Conservation (phyloP, 2,329 filamentous ascomycete genomes). For the Hypomyces perniciosus region DNA sequence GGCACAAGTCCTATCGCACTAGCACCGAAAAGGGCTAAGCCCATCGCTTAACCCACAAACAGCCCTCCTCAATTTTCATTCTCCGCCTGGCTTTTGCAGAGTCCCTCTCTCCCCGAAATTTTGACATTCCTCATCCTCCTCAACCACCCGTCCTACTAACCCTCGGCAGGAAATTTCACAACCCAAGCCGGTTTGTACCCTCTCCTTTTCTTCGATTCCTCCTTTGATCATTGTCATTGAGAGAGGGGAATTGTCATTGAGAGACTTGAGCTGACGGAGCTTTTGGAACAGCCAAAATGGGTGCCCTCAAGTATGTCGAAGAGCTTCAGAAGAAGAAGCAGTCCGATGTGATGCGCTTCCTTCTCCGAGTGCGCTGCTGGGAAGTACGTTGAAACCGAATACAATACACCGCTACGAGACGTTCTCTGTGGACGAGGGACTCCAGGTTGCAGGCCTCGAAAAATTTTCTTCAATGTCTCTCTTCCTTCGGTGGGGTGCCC, state of each 20-base stretch:
- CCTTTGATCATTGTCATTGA: not conserved
- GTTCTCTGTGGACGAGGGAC: conserved; percentile 12
- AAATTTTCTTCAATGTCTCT: conserved; percentile 3
- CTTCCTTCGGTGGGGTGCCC: not conserved
- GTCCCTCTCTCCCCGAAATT: not conserved
- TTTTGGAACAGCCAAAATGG: conserved; percentile 65
- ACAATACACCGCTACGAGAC: conserved; percentile 4
- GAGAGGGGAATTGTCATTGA: not conserved
- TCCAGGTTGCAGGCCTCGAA: conserved; percentile 6
- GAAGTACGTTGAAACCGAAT: conserved; percentile 68
- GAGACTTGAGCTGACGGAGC: conserved; percentile 5
- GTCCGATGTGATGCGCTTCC: conserved; percentile 99
- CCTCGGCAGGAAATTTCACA: conserved; percentile 29
- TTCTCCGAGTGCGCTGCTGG: conserved; percentile 99
- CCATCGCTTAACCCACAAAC: conserved; percentile 35
- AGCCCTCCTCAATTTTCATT: conserved; percentile 27
- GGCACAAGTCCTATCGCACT: conserved; percentile 26
- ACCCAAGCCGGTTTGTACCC: conserved; percentile 32
- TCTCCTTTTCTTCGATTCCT: conserved; percentile 4
- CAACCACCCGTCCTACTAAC: conserved; percentile 29
- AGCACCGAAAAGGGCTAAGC: conserved; percentile 22
- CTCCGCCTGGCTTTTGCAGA: conserved; percentile 26
- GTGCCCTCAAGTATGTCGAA: conserved; percentile 99
- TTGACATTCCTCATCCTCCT: conserved; percentile 12
- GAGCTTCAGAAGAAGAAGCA: conserved; percentile 99